Percentiles rank a stretch among this genome's conserved stretches.
Conservation (phyloP, 2,329 filamentous ascomycete species). For the Teratosphaeria pseudoeucalypti region DNA sequence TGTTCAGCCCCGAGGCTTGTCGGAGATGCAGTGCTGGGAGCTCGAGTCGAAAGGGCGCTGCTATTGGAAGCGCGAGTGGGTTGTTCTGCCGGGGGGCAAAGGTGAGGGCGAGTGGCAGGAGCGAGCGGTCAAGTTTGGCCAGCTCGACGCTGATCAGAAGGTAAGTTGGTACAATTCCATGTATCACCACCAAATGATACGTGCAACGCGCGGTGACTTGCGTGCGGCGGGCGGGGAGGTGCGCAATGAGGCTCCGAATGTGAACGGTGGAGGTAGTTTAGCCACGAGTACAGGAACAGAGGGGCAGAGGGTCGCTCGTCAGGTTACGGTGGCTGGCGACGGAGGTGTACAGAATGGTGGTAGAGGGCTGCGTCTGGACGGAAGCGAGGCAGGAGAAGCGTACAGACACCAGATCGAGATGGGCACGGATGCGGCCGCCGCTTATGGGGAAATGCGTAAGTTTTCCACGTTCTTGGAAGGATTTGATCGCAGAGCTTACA, state of each 20-base stretch:
- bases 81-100: not conserved
- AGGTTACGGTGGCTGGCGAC: not conserved
- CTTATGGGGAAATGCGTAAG: not conserved
- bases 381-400: not conserved
- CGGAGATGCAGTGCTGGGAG: not conserved
- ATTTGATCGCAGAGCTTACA: not conserved
- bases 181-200: not conserved
- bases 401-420: not conserved
- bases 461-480: not conserved
- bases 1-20: not conserved
- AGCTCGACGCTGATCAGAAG: not conserved
- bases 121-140: not conserved
- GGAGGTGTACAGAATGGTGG: not conserved
- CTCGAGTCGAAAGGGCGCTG: not conserved
- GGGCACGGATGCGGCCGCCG: not conserved
- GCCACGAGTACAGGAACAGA: not conserved
- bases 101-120: not conserved
- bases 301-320: not conserved
- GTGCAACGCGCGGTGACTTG: not conserved
- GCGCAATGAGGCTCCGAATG: not conserved
- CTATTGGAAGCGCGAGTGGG: not conserved
- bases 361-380: not conserved
- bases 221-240: not conserved
- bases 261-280: not conserved
- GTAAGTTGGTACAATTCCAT: not conserved